Conservation (phyloP, 257 asterid species). For the Ligustrum vulgare region DNA sequence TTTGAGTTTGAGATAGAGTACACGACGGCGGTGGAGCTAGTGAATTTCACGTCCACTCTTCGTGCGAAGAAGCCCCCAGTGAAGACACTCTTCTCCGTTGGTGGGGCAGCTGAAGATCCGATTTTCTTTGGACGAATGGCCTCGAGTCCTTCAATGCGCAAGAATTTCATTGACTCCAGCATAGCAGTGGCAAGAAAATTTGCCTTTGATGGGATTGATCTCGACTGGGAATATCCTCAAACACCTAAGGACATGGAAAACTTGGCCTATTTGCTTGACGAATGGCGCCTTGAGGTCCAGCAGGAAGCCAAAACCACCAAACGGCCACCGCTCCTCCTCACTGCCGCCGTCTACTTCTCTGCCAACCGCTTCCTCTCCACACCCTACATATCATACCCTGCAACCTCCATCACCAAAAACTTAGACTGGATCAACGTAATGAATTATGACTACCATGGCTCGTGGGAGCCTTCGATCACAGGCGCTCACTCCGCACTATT, state of each 20-base stretch:
- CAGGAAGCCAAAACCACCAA: conserved; percentile 36
- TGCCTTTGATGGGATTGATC: conserved; percentile 72
- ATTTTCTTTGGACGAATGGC: conserved; percentile 53
- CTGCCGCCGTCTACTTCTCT: conserved; percentile 83
- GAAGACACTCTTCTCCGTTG: conserved; percentile 61
- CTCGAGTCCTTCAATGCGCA: conserved; percentile 30
- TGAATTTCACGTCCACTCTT: conserved; percentile 57
- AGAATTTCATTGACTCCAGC: conserved; percentile 54
- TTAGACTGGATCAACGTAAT: conserved; percentile 77
- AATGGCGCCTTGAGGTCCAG: conserved; percentile 62
- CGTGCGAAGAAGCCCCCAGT: conserved; percentile 41
- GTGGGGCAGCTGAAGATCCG: conserved; percentile 58
- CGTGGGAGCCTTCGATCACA: conserved; percentile 57
- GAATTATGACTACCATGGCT: conserved; percentile 73
- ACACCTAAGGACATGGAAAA: conserved; percentile 54
- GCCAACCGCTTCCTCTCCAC: conserved; percentile 42
- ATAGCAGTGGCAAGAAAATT: conserved; percentile 58
- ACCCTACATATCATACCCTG: conserved; percentile 49
- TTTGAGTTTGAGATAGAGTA: conserved; percentile 44
- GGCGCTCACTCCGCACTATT: conserved; percentile 79
- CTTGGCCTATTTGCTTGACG: conserved; percentile 40
- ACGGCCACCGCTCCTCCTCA: conserved; percentile 55
- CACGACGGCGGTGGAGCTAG: conserved; percentile 39
- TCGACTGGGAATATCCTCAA: conserved; percentile 81
- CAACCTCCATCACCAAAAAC: conserved; percentile 47